A percentile compares a stretch with the other conserved stretches of the same genome.
phyloP scores from a whole-genome alignment of 1,284 basidiomycete species.

The Phylloporus sp. region DNA sequence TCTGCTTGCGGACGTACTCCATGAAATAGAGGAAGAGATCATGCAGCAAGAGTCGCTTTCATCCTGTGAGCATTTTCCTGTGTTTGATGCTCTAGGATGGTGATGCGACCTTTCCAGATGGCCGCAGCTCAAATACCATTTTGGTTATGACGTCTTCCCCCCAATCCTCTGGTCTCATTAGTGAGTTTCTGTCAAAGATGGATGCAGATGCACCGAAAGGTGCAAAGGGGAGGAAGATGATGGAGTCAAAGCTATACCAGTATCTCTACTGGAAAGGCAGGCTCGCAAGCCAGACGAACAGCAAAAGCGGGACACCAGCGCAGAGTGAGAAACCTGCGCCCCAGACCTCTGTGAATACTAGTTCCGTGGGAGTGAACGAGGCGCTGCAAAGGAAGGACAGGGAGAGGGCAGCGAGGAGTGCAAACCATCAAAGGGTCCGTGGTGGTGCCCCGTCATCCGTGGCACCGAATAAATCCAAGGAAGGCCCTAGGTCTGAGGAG shows the following conservation, averaged over 20 bases:
- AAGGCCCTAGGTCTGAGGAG: constrained; percentile 36
- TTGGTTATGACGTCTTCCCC: constrained; percentile 91
- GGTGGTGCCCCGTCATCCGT: constrained; percentile 58
- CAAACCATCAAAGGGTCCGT: constrained; percentile 62
- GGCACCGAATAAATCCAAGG: constrained; percentile 14
- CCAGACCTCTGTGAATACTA: constrained; percentile 5
- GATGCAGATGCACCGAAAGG: constrained; percentile 58
- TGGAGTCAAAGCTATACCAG: constrained; percentile 70
- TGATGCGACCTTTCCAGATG: constrained; percentile 35
- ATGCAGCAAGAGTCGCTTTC: constrained; percentile 56
- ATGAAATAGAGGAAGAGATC: constrained; percentile 93
- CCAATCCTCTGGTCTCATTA: constrained; percentile 73
- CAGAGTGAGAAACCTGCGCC: constrained; percentile 11
- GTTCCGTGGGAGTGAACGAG: constrained; percentile 50
- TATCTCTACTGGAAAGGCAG: constrained; percentile 87
- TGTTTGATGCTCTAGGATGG: not conserved
- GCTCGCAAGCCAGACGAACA: constrained; percentile 38
- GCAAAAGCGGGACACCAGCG: constrained; percentile 5
- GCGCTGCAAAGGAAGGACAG: constrained; percentile 78
- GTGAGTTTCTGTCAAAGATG: constrained; percentile 78
- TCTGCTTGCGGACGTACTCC: constrained; percentile 81
- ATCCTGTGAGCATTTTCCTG: constrained; percentile 33
- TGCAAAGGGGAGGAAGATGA: constrained; percentile 72
- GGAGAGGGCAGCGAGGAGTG: constrained; percentile 55
- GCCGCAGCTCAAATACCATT: constrained; percentile 74